Percentiles rank a stretch among this genome's conserved stretches.
Conservation (phyloP, 306 rosid species). For the Dryas drummondii region DNA sequence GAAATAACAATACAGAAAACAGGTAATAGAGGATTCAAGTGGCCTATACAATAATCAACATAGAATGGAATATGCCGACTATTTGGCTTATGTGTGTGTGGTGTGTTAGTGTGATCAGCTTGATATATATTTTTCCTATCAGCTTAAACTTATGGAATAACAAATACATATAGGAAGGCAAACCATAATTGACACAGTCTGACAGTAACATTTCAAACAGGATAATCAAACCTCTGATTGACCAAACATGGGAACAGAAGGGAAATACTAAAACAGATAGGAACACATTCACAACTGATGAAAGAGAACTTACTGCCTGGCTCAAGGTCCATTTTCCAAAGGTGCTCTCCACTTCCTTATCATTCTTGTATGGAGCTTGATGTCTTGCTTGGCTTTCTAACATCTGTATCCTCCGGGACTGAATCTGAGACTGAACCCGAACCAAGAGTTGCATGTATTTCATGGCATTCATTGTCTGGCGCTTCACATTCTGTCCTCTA, state of each 20-base stretch:
- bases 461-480: slow-evolving; percentile 92
- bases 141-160: not conserved
- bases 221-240: not conserved
- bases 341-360: slow-evolving; percentile 57
- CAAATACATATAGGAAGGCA: not conserved
- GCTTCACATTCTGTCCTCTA: slow-evolving; percentile 96
- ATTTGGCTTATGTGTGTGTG: not conserved
- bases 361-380: slow-evolving; percentile 66
- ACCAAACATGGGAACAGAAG: not conserved
- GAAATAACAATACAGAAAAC: not conserved
- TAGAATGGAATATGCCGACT: not conserved
- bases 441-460: slow-evolving; percentile 93
- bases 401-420: slow-evolving; percentile 91
- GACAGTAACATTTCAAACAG: not conserved
- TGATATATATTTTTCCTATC: not conserved
- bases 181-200: not conserved
- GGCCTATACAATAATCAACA: not conserved
- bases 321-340: slow-evolving; percentile 61
- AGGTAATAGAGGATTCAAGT: not conserved
- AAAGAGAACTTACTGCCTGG: slow-evolving; percentile 55
- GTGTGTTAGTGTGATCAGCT: not conserved
- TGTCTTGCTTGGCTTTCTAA: slow-evolving; percentile 78
- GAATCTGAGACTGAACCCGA: slow-evolving; percentile 94
- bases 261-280: not conserved
- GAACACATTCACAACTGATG: not conserved